A percentile compares a stretch with the other conserved stretches of the same genome.
These are phyloP conservation scores for Populus hybrid DNA, from an alignment of 441 rosid genomes.

Conservation along the genomic window DNA sequence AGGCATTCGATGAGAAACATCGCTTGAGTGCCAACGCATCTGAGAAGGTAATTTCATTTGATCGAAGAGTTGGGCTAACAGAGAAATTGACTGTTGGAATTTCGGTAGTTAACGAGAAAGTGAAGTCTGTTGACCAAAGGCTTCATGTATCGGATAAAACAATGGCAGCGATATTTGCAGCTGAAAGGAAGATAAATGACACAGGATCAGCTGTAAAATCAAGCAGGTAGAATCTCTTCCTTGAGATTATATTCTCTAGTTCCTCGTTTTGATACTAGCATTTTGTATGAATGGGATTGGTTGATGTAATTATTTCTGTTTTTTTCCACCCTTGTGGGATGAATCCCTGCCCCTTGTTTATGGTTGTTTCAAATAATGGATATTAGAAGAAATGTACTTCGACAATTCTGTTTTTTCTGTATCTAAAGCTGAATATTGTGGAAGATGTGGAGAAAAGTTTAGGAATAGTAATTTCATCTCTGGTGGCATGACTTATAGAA, in stretches of 20 bases:
- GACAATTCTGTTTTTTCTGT: background rate
- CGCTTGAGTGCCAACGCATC: conserved; percentile 83
- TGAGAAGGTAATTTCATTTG: conserved; percentile 78
- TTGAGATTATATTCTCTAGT: conserved; percentile 2
- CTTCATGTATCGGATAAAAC: conserved; percentile 95
- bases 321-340: background rate
- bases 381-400: background rate
- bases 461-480: background rate
- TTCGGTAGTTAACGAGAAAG: conserved; percentile 91
- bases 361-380: background rate
- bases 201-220: conserved; percentile 97
- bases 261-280: background rate
- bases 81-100: conserved; percentile 87
- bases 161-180: conserved; percentile 97
- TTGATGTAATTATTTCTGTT: background rate
- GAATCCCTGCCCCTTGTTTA: background rate
- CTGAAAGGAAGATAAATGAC: conserved; percentile 86
- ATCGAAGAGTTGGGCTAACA: conserved; percentile 73
- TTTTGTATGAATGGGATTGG: background rate
- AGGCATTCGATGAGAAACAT: conserved; percentile 91
- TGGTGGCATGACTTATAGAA: background rate
- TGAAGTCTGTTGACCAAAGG: conserved; percentile 92
- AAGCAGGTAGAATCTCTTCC: conserved; percentile 55
- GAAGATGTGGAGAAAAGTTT: background rate
- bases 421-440: background rate